Evolutionary conservation across 352 stramenopile species (phyloP).

Genomic region (Globisporangium irregulare): DNA sequence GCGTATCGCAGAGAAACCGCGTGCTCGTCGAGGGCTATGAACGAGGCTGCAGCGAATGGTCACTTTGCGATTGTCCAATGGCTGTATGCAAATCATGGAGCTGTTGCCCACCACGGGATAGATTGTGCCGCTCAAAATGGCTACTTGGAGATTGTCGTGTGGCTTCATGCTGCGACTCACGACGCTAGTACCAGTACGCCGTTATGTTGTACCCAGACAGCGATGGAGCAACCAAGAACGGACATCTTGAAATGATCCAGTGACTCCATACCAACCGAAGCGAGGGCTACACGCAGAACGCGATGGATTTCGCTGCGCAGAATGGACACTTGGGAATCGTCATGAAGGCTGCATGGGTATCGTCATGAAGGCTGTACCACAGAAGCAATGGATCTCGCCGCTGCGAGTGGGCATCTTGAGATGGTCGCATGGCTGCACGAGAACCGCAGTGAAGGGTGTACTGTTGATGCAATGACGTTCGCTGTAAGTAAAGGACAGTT

Average conservation of each 20-base stretch:
- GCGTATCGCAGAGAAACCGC: background rate
- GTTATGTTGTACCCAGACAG: background rate
- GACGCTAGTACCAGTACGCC: background rate
- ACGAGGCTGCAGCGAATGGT: background rate
- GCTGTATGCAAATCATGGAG: background rate
- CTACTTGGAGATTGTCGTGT: background rate
- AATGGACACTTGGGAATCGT: conserved; percentile 25
- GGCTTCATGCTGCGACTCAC: background rate
- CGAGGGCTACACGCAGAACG: background rate
- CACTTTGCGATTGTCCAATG: background rate
- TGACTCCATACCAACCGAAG: background rate
- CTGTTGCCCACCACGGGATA: background rate
- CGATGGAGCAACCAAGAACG: background rate
- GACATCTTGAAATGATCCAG: background rate
- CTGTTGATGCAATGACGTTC: background rate
- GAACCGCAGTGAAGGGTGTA: background rate
- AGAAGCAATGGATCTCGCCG: background rate
- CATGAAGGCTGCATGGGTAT: conserved; percentile 50
- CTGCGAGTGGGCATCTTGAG: background rate
- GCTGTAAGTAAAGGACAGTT: background rate
- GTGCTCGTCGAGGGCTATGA: background rate
- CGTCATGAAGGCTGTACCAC: conserved; percentile 50
- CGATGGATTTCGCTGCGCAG: background rate
- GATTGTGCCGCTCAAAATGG: background rate
- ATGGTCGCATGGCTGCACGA: background rate